Percentiles rank a stretch among this genome's conserved stretches.
phyloP scores from a whole-genome alignment of 1,139 yeast genomes.

The Lodderomyces parapsilosis region DNA sequence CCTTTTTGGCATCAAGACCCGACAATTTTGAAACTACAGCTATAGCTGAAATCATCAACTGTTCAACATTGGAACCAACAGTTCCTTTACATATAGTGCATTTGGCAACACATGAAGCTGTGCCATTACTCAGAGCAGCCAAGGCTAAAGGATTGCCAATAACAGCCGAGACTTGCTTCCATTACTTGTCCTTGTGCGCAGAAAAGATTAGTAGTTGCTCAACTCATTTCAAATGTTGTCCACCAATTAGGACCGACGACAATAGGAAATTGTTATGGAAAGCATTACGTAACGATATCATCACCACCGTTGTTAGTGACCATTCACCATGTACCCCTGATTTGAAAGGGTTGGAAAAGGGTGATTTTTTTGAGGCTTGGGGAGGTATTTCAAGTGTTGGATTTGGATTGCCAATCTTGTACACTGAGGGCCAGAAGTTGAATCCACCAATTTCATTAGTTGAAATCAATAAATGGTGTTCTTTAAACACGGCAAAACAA shows the following conservation, averaged over 20 bases:
- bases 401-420: conserved; percentile 76
- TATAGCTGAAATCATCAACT: conserved; percentile 63
- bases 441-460: conserved; percentile 52
- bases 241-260: conserved; percentile 78
- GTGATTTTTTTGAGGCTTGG: conserved; percentile 93
- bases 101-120: conserved; percentile 78
- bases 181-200: conserved; percentile 74
- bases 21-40: conserved; percentile 86
- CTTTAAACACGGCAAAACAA: conserved; percentile 80
- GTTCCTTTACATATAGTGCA: conserved; percentile 87
- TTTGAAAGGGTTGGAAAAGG: conserved; percentile 73
- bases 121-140: conserved; percentile 71
- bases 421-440: conserved; percentile 67
- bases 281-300: conserved; percentile 62
- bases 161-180: conserved; percentile 92
- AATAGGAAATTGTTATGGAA: conserved; percentile 76
- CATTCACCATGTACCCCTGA: conserved; percentile 97
- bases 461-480: conserved; percentile 77
- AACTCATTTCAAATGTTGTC: conserved; percentile 90
- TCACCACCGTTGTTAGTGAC: conserved; percentile 89
- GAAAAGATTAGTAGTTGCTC: conserved; percentile 73
- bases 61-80: conserved; percentile 58
- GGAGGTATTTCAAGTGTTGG: conserved; percentile 97
- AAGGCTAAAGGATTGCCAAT: conserved; percentile 55
- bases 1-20: conserved; percentile 84